phyloP scores from a whole-genome alignment of 2,329 filamentous ascomycete genomes.

The Ophiostoma triangulosporum region DNA sequence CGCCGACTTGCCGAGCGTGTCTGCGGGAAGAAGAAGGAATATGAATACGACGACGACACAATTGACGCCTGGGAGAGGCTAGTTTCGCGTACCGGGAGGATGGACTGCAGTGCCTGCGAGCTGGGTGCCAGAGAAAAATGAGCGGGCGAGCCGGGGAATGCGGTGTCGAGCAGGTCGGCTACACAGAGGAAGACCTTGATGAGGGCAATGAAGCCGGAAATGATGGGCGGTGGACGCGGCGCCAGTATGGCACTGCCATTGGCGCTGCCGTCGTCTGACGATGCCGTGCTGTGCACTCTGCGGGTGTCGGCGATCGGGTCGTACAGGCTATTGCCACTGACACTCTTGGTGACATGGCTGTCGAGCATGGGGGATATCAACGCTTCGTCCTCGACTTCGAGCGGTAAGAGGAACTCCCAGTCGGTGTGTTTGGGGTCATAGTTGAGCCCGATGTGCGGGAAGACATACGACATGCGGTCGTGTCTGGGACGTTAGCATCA shows the following conservation, averaged over 20 bases:
- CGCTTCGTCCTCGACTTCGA: conserved; percentile 13
- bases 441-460: conserved; percentile 13
- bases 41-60: background rate
- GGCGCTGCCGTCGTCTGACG: background rate
- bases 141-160: conserved; percentile 9
- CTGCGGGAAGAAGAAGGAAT: background rate
- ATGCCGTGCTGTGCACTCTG: background rate
- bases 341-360: background rate
- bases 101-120: background rate
- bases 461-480: conserved; percentile 13
- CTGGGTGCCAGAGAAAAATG: conserved; percentile 4
- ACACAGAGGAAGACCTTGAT: conserved; percentile 15
- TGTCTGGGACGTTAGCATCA: conserved; percentile 1
- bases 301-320: background rate
- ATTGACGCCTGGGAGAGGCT: background rate
- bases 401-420: conserved; percentile 16
- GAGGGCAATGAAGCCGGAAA: conserved; percentile 15
- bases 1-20: background rate
- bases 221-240: conserved; percentile 3
- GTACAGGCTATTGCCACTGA: background rate
- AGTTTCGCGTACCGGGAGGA: background rate
- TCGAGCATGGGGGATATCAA: background rate
- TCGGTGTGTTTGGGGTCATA: conserved; percentile 15
- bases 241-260: background rate
- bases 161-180: conserved; percentile 9